phyloP scores from a whole-genome alignment of 169 alveolate species.

The Plasmodium knowlesi region DNA sequence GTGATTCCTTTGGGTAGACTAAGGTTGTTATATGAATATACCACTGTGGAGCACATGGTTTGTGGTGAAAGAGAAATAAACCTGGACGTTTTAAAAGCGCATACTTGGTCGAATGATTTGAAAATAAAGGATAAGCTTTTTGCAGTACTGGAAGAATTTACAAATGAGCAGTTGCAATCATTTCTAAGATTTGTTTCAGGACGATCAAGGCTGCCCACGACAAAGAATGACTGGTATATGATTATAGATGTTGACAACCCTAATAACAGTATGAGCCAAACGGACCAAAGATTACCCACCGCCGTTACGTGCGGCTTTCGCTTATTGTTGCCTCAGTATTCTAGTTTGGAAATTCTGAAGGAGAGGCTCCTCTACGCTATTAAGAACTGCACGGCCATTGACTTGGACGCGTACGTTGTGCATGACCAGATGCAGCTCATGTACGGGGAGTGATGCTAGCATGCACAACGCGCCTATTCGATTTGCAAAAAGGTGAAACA shows the following conservation, averaged over 20 bases:
- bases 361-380: constrained; percentile 91
- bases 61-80: constrained; percentile 93
- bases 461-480: neutral
- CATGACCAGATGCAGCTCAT: constrained; percentile 86
- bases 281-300: constrained; percentile 91
- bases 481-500: neutral
- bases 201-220: constrained; percentile 91
- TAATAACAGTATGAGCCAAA: constrained; percentile 2
- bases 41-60: constrained; percentile 88
- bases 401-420: constrained; percentile 90
- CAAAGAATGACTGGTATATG: constrained; percentile 90
- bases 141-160: constrained; percentile 88
- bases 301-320: constrained; percentile 93
- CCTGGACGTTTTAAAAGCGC: constrained; percentile 87
- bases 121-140: constrained; percentile 88
- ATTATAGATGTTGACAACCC: constrained; percentile 86
- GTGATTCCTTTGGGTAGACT: constrained; percentile 92
- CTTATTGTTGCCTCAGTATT: constrained; percentile 89
- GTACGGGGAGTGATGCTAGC: constrained; percentile 48
- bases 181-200: constrained; percentile 93
- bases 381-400: constrained; percentile 92
- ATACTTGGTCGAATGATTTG: constrained; percentile 87
- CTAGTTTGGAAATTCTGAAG: constrained; percentile 86
- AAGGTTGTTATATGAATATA: constrained; percentile 87
- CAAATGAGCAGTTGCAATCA: constrained; percentile 89